These are phyloP conservation scores for Talaromyces sp. DNA, from an alignment of 2,329 filamentous ascomycete genomes.

Conservation along the genomic window DNA sequence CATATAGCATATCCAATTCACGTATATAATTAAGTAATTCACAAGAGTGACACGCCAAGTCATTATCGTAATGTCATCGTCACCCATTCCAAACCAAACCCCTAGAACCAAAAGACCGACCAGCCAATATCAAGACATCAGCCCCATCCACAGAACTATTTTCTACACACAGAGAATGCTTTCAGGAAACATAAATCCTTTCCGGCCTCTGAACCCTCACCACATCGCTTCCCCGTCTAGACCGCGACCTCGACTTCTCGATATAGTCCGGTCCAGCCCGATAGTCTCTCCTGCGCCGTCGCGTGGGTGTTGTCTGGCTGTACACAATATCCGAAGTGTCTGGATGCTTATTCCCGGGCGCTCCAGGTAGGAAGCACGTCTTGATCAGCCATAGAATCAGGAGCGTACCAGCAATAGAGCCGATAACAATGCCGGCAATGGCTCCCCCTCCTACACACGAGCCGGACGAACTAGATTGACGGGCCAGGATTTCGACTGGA, in stretches of 20 bases:
- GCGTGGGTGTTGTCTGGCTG: slow-evolving; percentile 11
- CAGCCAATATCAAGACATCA: neutral
- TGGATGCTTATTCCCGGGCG: slow-evolving; percentile 16
- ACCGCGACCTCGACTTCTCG: slow-evolving; percentile 21
- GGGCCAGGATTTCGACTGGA: neutral
- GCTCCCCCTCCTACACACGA: slow-evolving; percentile 28
- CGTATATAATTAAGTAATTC: neutral
- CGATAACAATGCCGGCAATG: slow-evolving; percentile 36
- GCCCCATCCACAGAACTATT: slow-evolving; percentile 43
- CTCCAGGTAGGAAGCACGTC: slow-evolving; percentile 19
- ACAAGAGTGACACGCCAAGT: neutral
- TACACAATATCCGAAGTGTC: slow-evolving; percentile 19
- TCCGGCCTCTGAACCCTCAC: slow-evolving; percentile 28
- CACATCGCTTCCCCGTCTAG: slow-evolving; percentile 16
- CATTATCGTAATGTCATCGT: neutral
- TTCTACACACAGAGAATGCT: too few relatives aligned
- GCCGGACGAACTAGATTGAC: slow-evolving; percentile 18
- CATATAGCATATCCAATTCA: neutral
- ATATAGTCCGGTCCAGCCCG: slow-evolving; percentile 18
- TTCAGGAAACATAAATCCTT: slow-evolving; percentile 39
- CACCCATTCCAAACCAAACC: neutral
- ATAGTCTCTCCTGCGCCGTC: neutral
- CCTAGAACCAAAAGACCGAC: neutral
- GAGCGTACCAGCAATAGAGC: slow-evolving; percentile 31
- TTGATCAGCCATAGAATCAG: slow-evolving; percentile 32